Evolutionary conservation across 139 green algal species (phyloP).

Genomic region (Axilococcus clingmanii): DNA sequence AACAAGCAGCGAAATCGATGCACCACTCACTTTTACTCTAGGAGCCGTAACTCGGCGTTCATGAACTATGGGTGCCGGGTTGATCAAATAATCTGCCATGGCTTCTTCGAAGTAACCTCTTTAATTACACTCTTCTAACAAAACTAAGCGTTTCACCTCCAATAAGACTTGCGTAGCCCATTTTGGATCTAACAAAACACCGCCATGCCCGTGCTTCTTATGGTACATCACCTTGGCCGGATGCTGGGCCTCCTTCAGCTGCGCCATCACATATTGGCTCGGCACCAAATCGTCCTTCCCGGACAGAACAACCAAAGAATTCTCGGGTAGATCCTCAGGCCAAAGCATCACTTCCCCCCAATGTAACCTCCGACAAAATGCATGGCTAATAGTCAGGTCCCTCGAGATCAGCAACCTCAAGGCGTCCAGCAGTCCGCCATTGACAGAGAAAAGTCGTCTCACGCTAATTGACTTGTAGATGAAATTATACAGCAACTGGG

Average conservation of each 20-base stretch:
- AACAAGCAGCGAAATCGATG: too few relatives aligned
- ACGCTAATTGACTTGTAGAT: conserved; percentile 22
- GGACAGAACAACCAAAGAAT: conserved; percentile 23
- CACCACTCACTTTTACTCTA: not conserved
- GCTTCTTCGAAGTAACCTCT: not conserved
- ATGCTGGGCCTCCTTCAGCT: conserved; percentile 16
- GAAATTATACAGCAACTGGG: conserved; percentile 43
- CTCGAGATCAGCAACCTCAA: conserved; percentile 28
- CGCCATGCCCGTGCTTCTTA: conserved; percentile 32
- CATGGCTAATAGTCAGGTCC: conserved; percentile 41
- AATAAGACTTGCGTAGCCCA: conserved; percentile 21
- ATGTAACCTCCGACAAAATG: conserved; percentile 44
- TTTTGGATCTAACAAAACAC: conserved; percentile 25
- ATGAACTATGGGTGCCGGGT: conserved; percentile 55
- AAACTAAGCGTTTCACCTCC: conserved; percentile 2
- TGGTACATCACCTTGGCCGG: conserved; percentile 29
- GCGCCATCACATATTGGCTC: conserved; percentile 16
- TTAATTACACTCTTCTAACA: not conserved
- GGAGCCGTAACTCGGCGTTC: conserved; percentile 24
- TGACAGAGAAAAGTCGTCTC: not conserved
- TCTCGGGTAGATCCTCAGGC: conserved; percentile 37
- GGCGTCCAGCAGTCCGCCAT: conserved; percentile 9
- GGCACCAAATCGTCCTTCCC: conserved; percentile 40
- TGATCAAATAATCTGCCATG: conserved; percentile 42
- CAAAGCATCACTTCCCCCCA: conserved; percentile 43